These are phyloP conservation scores for Halophytophthora polymorphica DNA, from an alignment of 352 stramenopile species.

Conservation along the genomic window DNA sequence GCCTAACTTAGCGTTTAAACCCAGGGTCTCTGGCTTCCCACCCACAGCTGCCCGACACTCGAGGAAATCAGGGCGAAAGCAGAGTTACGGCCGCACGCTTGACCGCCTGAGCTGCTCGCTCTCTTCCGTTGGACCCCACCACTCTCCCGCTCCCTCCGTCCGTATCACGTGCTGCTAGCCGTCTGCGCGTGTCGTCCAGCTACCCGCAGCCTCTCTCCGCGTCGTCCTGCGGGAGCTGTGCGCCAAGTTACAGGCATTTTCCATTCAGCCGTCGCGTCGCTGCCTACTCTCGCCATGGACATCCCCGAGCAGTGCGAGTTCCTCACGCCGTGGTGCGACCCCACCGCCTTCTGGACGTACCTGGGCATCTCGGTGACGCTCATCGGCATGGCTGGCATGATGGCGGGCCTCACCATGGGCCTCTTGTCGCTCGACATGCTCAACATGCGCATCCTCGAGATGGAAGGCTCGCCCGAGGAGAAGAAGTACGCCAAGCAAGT, in stretches of 20 bases:
- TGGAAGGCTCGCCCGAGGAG: conserved; percentile 69
- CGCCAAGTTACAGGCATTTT: not conserved
- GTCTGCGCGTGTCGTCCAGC: too few species aligned
- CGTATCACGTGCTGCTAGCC: too few species aligned
- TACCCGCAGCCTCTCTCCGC: not conserved
- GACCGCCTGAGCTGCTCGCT: too few species aligned
- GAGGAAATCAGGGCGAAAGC: too few species aligned
- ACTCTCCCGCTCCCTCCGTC: too few species aligned
- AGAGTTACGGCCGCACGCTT: too few species aligned
- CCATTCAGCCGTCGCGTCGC: not conserved
- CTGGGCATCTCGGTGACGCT: conserved; percentile 43
- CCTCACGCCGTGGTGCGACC: conserved; percentile 63
- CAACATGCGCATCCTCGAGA: conserved; percentile 76
- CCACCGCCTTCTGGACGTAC: conserved; percentile 54
- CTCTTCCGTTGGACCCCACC: too few species aligned
- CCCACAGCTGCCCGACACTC: too few species aligned
- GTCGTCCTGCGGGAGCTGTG: not conserved
- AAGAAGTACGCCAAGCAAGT: conserved; percentile 78
- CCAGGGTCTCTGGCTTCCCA: too few species aligned
- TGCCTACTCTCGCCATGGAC: conserved; percentile 6
- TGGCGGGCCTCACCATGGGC: conserved; percentile 78
- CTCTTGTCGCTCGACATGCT: conserved; percentile 78
- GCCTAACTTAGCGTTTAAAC: too few species aligned
- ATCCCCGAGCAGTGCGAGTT: conserved; percentile 38
- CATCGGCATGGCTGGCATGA: conserved; percentile 59